phyloP scores from a whole-genome alignment of 768 basidiomycete genomes.

The Calocybe gangraenosa region DNA sequence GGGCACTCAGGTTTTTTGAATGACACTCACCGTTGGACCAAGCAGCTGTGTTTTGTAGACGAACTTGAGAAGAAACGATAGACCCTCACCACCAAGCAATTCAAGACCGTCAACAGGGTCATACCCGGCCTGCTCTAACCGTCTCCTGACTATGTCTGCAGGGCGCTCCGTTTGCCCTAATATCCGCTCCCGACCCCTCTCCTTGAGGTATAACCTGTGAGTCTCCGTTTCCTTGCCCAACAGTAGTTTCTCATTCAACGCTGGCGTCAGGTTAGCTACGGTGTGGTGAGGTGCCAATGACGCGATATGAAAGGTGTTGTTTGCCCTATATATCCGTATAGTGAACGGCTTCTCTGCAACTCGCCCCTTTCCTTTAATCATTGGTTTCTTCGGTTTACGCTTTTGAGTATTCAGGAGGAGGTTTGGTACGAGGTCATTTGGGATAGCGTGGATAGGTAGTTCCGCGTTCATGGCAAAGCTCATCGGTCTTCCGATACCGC shows the following conservation, averaged over 20 bases:
- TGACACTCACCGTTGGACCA: conserved; percentile 50
- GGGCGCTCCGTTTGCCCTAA: conserved; percentile 80
- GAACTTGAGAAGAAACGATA: conserved; percentile 85
- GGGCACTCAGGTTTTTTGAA: conserved; percentile 1
- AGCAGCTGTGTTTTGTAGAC: conserved; percentile 80
- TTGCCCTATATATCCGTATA: conserved; percentile 75
- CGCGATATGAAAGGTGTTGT: conserved; percentile 69
- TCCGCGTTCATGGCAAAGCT: conserved; percentile 8
- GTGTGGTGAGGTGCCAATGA: conserved; percentile 60
- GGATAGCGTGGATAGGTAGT: neutral
- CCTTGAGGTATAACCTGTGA: conserved; percentile 70
- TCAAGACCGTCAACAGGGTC: conserved; percentile 76
- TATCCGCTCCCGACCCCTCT: conserved; percentile 78
- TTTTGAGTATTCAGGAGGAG: neutral
- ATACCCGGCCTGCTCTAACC: conserved; percentile 88
- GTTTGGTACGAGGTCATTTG: conserved; percentile 8
- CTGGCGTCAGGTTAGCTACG: conserved; percentile 60
- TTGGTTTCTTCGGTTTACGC: conserved; percentile 1
- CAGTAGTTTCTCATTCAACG: conserved; percentile 56
- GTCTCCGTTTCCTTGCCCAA: conserved; percentile 47
- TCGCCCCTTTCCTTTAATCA: conserved; percentile 4
- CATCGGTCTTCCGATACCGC: conserved; percentile 9
- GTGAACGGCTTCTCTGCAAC: conserved; percentile 32
- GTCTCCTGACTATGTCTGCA: conserved; percentile 75
- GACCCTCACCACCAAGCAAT: conserved; percentile 69